Evolutionary conservation across 768 basidiomycete species (phyloP).

Genomic region (Mrakia blollopis): DNA sequence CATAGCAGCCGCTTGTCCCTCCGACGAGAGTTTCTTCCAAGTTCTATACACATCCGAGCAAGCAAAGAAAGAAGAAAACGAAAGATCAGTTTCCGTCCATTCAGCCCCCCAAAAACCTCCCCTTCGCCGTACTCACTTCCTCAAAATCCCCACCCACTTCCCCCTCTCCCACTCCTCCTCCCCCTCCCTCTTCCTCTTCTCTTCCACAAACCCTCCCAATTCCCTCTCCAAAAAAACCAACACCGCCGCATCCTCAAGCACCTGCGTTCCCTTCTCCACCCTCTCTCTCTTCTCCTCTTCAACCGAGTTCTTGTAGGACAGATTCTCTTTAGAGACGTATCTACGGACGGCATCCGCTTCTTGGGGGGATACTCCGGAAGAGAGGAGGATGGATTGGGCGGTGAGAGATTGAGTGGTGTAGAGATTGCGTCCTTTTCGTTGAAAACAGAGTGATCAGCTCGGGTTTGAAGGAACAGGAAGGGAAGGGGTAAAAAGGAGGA

Average conservation of each 20-base stretch:
- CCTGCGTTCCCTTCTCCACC: slow-evolving; percentile 27
- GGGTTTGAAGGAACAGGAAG: too few species aligned
- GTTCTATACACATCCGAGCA: neutral
- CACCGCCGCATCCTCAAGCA: slow-evolving; percentile 32
- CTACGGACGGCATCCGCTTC: slow-evolving; percentile 19
- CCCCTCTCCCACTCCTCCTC: slow-evolving; percentile 17
- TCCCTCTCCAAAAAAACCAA: slow-evolving; percentile 30
- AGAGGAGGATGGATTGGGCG: slow-evolving; percentile 20
- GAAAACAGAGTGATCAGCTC: too few species aligned
- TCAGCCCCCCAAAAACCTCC: neutral
- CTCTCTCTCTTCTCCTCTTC: neutral
- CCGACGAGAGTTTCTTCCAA: slow-evolving; percentile 14
- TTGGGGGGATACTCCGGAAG: neutral
- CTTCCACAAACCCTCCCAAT: slow-evolving; percentile 13
- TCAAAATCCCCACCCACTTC: slow-evolving; percentile 32
- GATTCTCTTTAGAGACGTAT: slow-evolving; percentile 21
- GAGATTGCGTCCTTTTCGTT: neutral
- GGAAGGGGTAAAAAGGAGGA: neutral
- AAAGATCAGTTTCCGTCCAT: neutral
- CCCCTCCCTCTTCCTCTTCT: neutral
- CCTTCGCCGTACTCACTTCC: slow-evolving; percentile 20
- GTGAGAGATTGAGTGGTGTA: slow-evolving; percentile 21
- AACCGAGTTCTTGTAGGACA: slow-evolving; percentile 13
- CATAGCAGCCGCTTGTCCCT: slow-evolving; percentile 21
- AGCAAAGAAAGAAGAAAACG: neutral